phyloP scores from a whole-genome alignment of 177 flowering plant species.

The Vitis hybrid region DNA sequence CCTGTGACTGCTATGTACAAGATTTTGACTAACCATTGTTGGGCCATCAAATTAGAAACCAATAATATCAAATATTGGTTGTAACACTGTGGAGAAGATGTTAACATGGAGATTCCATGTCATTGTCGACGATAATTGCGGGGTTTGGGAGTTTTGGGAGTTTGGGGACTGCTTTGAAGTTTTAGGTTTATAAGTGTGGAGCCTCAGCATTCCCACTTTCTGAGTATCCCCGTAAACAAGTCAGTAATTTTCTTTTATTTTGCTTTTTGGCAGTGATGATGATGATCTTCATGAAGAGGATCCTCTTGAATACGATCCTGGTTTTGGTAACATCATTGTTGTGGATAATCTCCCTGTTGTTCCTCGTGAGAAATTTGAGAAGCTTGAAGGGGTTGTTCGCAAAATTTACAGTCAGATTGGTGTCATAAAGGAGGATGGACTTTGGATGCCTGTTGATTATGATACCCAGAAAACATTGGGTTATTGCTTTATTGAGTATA shows the following conservation, averaged over 20 bases:
- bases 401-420: slow-evolving; percentile 89
- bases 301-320: slow-evolving; percentile 53
- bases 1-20: no score
- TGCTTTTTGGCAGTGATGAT: slow-evolving; percentile 55
- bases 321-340: slow-evolving; percentile 66
- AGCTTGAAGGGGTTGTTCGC: slow-evolving; percentile 76
- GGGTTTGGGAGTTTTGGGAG: no score
- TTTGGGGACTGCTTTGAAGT: no score
- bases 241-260: not conserved
- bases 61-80: no score
- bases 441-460: slow-evolving; percentile 86
- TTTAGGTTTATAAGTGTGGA: no score
- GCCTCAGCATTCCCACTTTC: no score
- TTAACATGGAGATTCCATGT: no score
- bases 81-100: no score
- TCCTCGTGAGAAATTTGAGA: slow-evolving; percentile 75
- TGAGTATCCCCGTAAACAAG: no score
- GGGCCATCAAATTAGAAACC: no score
- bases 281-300: slow-evolving; percentile 61
- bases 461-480: slow-evolving; percentile 68
- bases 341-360: slow-evolving; percentile 89
- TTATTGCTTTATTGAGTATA: slow-evolving; percentile 83
- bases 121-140: no score
- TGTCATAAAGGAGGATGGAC: slow-evolving; percentile 73
- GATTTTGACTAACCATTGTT: no score